Base-by-base conservation (phyloP, 352 stramenopile species). In the Phytopythium delawarense region DNA sequence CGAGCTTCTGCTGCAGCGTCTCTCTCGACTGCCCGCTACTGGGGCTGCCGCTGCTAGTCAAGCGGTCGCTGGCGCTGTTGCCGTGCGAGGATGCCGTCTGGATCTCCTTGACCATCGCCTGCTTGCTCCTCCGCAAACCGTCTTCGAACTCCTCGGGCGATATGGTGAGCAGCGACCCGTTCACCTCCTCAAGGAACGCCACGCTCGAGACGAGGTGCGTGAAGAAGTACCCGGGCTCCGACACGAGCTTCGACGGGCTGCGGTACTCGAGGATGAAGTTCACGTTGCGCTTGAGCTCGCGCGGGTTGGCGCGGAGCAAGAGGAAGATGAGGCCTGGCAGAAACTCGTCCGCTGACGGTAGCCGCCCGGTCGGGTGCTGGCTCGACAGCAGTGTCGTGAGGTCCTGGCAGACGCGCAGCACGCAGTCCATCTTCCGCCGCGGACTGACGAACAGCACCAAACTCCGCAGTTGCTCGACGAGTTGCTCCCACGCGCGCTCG, bases 141-240 rank as follows among this genome's bases (percentile, higher is more conserved):
- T 80, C 64, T 12, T 92, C 76, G 55, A 95, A 95, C 32, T 93
- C 86, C 30, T 91, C 79, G 0, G 72, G 59, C 0, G 79, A 81
- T 48, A 95, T 95, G 0, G 81, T 92, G 8, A 95, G 71, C 18
- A 77, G 63, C 12, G 82, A 82, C 11, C 78, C 78, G 59, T 92
- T 78, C 21, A 93, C 73, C 30, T 92, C 75, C 42, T 95, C 86
- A 0, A 96, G 50, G 45, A 96, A 96, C 11, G 80, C 81, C 2
- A 96, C 71, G 44, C 79, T 91, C 12, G 83, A 93, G 35, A 91
- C 75, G 16, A 98, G 58, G 59, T 98, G 87, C 9, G 92, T 98
- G 63, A 98, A 94, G 57, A 96, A 96, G 55, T 98, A 98, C 1
- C 92, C 89, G 4, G 87, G 85, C 67, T 98, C 91, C 1, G 89